A percentile compares a stretch with the other conserved stretches of the same genome.
Conservation (phyloP, 805 yeast species). For the Lachancea meyersii region DNA sequence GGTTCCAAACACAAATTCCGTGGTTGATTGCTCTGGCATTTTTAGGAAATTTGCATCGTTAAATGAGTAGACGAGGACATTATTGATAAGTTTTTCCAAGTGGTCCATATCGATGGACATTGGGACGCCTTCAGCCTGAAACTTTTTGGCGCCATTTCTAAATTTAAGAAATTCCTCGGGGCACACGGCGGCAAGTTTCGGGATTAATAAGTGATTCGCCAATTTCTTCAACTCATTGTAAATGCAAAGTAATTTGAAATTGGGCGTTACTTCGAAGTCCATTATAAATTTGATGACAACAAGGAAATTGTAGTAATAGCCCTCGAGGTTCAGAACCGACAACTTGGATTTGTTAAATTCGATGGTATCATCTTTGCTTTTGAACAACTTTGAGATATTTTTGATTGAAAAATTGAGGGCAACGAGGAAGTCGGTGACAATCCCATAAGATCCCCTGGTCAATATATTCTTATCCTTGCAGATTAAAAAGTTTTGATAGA, state of each 20-base stretch:
- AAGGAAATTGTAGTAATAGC: slow-evolving; percentile 28
- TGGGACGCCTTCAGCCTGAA: slow-evolving; percentile 1
- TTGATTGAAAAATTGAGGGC: slow-evolving; percentile 31
- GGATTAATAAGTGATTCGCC: slow-evolving; percentile 24
- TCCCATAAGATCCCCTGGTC: slow-evolving; percentile 24
- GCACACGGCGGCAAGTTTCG: slow-evolving; percentile 19
- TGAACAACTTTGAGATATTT: slow-evolving; percentile 23
- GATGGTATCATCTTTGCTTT: slow-evolving; percentile 14
- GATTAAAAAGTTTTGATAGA: slow-evolving; percentile 21
- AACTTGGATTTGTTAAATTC: slow-evolving; percentile 18
- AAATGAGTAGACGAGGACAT: slow-evolving; percentile 28
- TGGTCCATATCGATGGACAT: slow-evolving; percentile 18
- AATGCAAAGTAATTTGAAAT: slow-evolving; percentile 29
- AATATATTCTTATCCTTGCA: slow-evolving; percentile 21
- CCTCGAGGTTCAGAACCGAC: slow-evolving; percentile 29
- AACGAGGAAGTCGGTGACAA: slow-evolving; percentile 28
- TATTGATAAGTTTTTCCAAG: slow-evolving; percentile 27
- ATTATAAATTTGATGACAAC: slow-evolving; percentile 27
- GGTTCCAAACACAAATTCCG: slow-evolving; percentile 20
- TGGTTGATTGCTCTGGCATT: slow-evolving; percentile 25
- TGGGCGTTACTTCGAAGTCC: slow-evolving; percentile 32
- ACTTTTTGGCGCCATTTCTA: not conserved
- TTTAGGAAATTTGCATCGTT: slow-evolving; percentile 30
- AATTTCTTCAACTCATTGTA: slow-evolving; percentile 28
- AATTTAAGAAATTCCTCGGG: slow-evolving; percentile 23